phyloP scores from a whole-genome alignment of 2,329 filamentous ascomycete genomes.

The Cladosporium phlei region DNA sequence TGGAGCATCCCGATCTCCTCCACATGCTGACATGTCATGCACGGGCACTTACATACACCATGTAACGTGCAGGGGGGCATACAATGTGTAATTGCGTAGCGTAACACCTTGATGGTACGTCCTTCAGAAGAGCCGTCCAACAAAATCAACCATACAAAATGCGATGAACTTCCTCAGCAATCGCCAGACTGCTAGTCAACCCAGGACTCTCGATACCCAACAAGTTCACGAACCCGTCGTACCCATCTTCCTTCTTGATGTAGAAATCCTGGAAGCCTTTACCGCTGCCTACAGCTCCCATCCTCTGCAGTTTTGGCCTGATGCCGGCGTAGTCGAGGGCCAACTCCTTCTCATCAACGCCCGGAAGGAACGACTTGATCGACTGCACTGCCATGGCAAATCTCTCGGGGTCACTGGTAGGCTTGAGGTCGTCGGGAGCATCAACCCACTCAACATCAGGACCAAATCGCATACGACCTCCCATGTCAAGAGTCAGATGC shows the following conservation, averaged over 20 bases:
- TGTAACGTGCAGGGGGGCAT: no score
- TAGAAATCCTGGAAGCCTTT: constrained; percentile 80
- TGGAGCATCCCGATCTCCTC: neutral
- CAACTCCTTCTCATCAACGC: constrained; percentile 61
- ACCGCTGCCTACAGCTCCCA: constrained; percentile 57
- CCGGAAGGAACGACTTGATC: constrained; percentile 75
- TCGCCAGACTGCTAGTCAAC: constrained; percentile 79
- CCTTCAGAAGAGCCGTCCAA: no score
- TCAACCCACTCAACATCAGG: constrained; percentile 94
- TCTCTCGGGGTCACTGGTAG: constrained; percentile 56
- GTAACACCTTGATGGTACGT: no score
- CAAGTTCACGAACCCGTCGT: constrained; percentile 79
- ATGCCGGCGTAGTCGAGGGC: constrained; percentile 86
- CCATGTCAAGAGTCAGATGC: constrained; percentile 86
- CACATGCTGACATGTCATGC: no score
- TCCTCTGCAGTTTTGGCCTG: constrained; percentile 70
- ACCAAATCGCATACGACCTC: constrained; percentile 79
- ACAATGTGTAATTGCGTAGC: no score
- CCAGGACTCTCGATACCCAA: constrained; percentile 92
- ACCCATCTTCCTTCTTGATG: constrained; percentile 71
- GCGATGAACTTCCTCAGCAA: constrained; percentile 68
- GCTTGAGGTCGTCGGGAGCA: constrained; percentile 59
- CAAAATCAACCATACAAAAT: constrained; percentile 50
- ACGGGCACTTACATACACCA: no score
- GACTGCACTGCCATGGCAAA: constrained; percentile 65